These are phyloP conservation scores for Pestalotiopsis fici DNA, from an alignment of 2,329 filamentous ascomycete genomes.

Conservation along the genomic window DNA sequence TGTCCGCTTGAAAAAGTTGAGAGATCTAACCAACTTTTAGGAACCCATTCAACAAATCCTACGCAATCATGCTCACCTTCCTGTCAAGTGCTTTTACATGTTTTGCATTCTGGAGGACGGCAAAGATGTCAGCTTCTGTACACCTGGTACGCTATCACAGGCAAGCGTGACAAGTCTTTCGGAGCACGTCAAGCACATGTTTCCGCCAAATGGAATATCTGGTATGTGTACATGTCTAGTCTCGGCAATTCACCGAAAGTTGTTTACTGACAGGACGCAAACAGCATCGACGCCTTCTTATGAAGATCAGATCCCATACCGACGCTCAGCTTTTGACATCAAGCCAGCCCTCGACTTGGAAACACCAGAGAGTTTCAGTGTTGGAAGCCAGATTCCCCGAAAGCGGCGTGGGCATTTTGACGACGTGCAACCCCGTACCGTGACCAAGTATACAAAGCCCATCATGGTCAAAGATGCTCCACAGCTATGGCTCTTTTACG, in stretches of 20 bases:
- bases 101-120: constrained; percentile 51
- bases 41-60: constrained; percentile 54
- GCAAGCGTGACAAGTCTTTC: constrained; percentile 44
- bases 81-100: constrained; percentile 53
- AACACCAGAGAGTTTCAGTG: constrained; percentile 27
- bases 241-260: neutral
- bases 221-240: neutral
- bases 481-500: constrained; percentile 61
- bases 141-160: constrained; percentile 25
- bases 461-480: constrained; percentile 56
- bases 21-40: neutral
- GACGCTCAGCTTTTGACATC: constrained; percentile 1
- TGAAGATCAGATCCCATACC: neutral
- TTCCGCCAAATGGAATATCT: neutral
- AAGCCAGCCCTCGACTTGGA: constrained; percentile 15
- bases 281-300: neutral
- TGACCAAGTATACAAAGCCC: constrained; percentile 35
- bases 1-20: neutral
- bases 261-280: neutral
- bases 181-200: constrained; percentile 35
- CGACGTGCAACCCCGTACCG: constrained; percentile 38
- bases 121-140: constrained; percentile 35
- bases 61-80: constrained; percentile 52
- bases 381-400: constrained; percentile 27
- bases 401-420: constrained; percentile 39